Evolutionary conservation across 352 stramenopile genomes (phyloP), one percentile per base, ranked within the genome.

Genomic region (Phytopythium delawarense): DNA sequence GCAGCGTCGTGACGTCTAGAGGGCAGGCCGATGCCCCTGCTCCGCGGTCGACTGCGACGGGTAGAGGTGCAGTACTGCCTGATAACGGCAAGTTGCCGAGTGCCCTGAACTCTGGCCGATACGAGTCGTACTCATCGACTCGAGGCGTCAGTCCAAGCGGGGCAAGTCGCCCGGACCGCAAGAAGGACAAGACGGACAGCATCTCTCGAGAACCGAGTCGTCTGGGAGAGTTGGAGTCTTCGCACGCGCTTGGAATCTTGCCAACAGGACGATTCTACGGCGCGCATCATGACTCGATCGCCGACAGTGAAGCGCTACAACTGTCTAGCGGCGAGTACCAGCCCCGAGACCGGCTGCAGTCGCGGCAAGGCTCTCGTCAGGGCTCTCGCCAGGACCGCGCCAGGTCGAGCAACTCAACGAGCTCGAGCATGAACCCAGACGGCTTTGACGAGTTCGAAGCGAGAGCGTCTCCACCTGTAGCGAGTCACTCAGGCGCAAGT

Each of bases 331-430:
- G 66, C 15, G 78, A 88, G 20, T 92, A 92, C 54, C 79, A 88
- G 53, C 76, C 85, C 12, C 71, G 81, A 15, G 85, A 94, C 64
- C 79, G 85, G 4, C 70, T 94, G 25, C 79, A 92, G 50, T 94
- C 85, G 15, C 78, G 85, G 8, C 84, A 94, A 59, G 81, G 84
- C 1, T 91, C 79, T 8, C 67, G 85, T 0, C 82, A 89, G 53
- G 78, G 76, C 20, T 78, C 76, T 15, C 71, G 77, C 4, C 67
- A 78, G 34, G 57, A 75, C 32, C 55, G 39, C 15, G 16, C 11
- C 39, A 40, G 55, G 16, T 18, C 23, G 0, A 50, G 13, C 23
- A 21, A 21, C 20, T 12, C 8, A 8, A n/a, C 32, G 30, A 55
- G 1, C 18, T 55, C 28, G 16, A 30, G 20, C 20, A 64, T 28